Conservation (phyloP, 140 eudicot genomes). For the Oenanthe javanica region DNA sequence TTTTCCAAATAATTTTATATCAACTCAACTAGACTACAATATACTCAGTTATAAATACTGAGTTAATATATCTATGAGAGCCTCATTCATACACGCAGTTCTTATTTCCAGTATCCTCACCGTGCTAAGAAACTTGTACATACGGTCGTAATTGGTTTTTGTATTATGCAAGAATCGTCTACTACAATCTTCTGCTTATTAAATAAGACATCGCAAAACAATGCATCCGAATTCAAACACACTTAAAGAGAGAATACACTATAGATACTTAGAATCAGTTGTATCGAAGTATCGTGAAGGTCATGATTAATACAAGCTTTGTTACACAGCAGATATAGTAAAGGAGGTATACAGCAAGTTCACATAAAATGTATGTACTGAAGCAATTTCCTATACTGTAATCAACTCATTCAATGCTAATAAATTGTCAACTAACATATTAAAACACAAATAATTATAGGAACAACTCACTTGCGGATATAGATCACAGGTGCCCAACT, state of each 20-base stretch:
- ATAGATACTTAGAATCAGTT: background rate
- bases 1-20: background rate
- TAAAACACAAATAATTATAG: background rate
- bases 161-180: background rate
- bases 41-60: background rate
- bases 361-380: background rate
- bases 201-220: background rate
- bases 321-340: background rate
- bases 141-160: background rate
- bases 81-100: background rate
- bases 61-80: background rate
- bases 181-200: background rate
- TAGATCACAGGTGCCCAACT: conserved; percentile 91
- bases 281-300: background rate
- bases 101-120: background rate
- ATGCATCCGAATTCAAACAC: background rate
- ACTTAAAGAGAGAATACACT: background rate
- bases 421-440: background rate
- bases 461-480: conserved; percentile 76
- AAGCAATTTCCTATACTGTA: background rate
- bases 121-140: background rate
- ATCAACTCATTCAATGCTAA: background rate
- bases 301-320: background rate
- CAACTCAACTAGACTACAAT: background rate
- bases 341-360: background rate